A percentile compares a stretch with the other conserved stretches of the same genome.
Evolutionary conservation across 352 stramenopile genomes (phyloP).

Genomic region (Phytophthora fragariae): DNA sequence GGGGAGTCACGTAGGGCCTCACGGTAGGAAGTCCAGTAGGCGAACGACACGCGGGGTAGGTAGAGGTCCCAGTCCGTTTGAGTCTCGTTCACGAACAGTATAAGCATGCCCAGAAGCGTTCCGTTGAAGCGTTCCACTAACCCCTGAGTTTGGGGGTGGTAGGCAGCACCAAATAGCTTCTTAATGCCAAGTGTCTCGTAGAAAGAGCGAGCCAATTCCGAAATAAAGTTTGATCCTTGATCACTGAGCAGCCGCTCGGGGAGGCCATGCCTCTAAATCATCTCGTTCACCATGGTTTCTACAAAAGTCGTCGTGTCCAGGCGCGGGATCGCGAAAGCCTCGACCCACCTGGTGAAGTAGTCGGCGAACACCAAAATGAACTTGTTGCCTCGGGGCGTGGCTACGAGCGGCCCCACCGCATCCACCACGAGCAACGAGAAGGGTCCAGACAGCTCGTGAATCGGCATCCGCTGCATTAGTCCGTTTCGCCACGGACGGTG

Average conservation of each 20-base stretch:
- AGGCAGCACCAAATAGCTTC: neutral
- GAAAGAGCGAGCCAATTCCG: conserved; percentile 1
- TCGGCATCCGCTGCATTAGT: neutral
- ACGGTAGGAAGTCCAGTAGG: conserved; percentile 7
- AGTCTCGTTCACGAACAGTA: neutral
- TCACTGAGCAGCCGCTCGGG: conserved; percentile 7
- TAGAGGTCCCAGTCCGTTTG: conserved; percentile 19
- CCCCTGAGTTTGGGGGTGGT: conserved; percentile 3
- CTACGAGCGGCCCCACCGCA: neutral
- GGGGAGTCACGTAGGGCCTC: conserved; percentile 12
- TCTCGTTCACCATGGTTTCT: neutral
- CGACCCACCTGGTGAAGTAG: neutral
- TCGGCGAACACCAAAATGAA: conserved; percentile 3
- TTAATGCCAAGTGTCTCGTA: conserved; percentile 6
- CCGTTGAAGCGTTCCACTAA: conserved; percentile 10
- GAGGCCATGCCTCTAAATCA: neutral
- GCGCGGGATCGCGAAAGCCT: neutral
- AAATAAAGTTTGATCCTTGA: conserved; percentile 4
- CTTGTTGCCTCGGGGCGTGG: neutral
- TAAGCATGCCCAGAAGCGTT: neutral
- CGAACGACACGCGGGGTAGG: conserved; percentile 4
- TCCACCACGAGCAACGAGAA: neutral
- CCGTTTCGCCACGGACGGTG: no score
- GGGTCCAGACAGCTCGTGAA: no score
- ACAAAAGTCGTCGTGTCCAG: neutral